Evolutionary conservation across 257 asterid genomes (phyloP).

Genomic region (Solanum sparsipilum): DNA sequence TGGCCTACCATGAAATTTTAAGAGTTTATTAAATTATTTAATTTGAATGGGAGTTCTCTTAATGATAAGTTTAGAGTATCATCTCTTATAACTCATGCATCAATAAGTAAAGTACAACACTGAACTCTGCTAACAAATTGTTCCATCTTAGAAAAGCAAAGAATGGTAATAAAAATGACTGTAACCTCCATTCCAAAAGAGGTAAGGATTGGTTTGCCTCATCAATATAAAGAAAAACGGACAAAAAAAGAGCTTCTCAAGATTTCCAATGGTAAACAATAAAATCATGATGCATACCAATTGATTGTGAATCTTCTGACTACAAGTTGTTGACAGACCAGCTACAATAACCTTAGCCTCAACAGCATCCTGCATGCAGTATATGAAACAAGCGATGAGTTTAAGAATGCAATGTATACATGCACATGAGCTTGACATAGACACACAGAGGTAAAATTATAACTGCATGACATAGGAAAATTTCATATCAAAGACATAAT

Average conservation of each 20-base stretch:
- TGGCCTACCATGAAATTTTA: background rate
- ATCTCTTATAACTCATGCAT: background rate
- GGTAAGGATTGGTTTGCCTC: background rate
- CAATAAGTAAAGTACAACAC: background rate
- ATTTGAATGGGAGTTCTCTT: background rate
- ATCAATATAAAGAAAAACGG: background rate
- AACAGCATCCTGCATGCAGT: slow-evolving; percentile 54
- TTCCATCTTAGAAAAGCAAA: background rate
- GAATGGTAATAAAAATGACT: background rate
- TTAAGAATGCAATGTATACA: background rate
- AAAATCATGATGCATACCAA: slow-evolving; percentile 38
- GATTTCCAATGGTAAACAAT: background rate
- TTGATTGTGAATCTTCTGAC: slow-evolving; percentile 99
- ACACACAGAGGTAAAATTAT: background rate
- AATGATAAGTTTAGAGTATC: background rate
- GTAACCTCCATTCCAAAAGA: background rate
- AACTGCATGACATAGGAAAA: background rate
- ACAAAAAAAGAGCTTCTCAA: background rate
- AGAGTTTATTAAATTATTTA: background rate
- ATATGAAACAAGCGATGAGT: background rate
- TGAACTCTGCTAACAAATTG: background rate
- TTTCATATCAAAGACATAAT: background rate
- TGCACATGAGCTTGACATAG: background rate
- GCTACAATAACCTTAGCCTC: slow-evolving; percentile 75
- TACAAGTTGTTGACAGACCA: slow-evolving; percentile 89